Conservation (phyloP, 768 basidiomycete genomes). For the Tylopilus felleus region DNA sequence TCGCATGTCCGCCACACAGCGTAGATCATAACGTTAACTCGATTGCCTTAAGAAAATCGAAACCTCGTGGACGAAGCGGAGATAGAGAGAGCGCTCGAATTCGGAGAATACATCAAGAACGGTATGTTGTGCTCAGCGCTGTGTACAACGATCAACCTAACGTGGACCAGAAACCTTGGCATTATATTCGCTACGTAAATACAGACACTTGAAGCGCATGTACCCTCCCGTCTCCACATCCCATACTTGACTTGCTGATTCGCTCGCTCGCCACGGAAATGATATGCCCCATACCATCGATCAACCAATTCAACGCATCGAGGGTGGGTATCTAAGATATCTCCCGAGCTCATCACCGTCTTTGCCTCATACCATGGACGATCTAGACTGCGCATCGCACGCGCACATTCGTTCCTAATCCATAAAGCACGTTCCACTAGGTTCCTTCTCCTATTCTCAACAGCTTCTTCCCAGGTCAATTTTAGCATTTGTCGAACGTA, state of each 20-base stretch:
- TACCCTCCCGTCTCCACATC: slow-evolving; percentile 43
- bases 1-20: neutral
- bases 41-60: slow-evolving; percentile 56
- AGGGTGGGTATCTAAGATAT: neutral
- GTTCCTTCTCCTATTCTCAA: neutral
- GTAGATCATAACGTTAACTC: neutral
- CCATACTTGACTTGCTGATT: slow-evolving; percentile 4
- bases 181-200: slow-evolving; percentile 78
- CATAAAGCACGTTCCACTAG: too few relatives aligned
- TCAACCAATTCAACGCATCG: neutral
- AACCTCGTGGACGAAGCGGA: slow-evolving; percentile 62
- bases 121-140: slow-evolving; percentile 50
- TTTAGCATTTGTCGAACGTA: neutral
- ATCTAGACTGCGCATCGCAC: neutral
- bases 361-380: neutral
- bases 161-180: slow-evolving; percentile 68
- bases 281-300: neutral
- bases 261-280: neutral
- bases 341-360: neutral
- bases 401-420: neutral
- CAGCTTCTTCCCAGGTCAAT: neutral
- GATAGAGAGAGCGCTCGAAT: slow-evolving; percentile 68
- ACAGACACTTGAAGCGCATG: slow-evolving; percentile 72
- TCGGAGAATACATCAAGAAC: slow-evolving; percentile 84
- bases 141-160: slow-evolving; percentile 2